These are phyloP conservation scores for Saprolegnia parasitica DNA, from an alignment of 352 stramenopile species.

Conservation along the genomic window DNA sequence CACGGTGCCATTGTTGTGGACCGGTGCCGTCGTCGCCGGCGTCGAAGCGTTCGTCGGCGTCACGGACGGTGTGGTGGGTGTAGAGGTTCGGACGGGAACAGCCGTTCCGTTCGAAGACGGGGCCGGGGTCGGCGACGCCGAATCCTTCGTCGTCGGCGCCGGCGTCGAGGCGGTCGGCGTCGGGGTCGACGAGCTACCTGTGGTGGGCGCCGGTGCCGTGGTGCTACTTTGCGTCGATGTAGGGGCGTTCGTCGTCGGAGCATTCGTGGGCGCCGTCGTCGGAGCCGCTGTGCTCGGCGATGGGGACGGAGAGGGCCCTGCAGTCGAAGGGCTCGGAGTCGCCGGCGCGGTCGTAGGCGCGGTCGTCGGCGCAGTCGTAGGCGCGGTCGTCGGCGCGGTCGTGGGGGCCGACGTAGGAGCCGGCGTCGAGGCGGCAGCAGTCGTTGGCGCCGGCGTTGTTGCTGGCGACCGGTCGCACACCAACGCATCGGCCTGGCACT, in stretches of 20 bases:
- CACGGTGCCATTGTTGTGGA: not conserved
- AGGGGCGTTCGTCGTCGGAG: slow-evolving; percentile 4
- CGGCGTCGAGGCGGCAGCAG: not conserved
- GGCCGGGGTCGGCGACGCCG: not conserved
- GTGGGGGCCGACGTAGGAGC: not conserved
- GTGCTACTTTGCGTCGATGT: slow-evolving; percentile 1
- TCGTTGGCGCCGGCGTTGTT: slow-evolving; percentile 1
- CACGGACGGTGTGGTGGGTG: not conserved
- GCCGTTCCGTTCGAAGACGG: not conserved
- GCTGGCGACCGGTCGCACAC: slow-evolving; percentile 20
- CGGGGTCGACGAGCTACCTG: not conserved
- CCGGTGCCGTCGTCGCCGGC: slow-evolving; percentile 1
- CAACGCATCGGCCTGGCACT: slow-evolving; percentile 13
- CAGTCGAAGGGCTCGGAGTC: not conserved
- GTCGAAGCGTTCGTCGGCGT: not conserved
- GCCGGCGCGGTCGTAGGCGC: not conserved
- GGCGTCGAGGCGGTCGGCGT: not conserved
- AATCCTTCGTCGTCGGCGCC: not conserved
- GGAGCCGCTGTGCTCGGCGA: not conserved
- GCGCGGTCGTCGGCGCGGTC: slow-evolving; percentile 1
- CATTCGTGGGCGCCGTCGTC: not conserved
- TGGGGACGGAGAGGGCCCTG: not conserved
- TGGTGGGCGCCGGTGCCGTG: not conserved
- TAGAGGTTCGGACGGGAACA: not conserved
- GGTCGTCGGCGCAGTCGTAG: not conserved